Conservation (phyloP, 345 rosid species). For the Murraya koenigii region DNA sequence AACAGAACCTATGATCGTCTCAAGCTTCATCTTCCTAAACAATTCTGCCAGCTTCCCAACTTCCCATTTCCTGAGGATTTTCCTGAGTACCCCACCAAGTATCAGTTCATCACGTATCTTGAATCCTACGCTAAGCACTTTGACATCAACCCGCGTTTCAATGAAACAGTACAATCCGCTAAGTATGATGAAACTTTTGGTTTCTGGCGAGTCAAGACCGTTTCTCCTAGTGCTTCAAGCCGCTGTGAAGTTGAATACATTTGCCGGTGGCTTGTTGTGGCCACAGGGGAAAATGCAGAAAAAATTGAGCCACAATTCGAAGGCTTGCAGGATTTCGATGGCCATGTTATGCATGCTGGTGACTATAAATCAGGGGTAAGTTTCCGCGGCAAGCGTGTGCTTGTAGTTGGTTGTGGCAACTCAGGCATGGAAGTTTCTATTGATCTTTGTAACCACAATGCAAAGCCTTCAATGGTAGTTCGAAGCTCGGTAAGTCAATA, state of each 20-base stretch:
- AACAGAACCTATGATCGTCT: conserved; percentile 78
- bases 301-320: conserved; percentile 70
- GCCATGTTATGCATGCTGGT: conserved; percentile 61
- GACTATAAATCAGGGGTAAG: conserved; percentile 75
- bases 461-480: conserved; percentile 78
- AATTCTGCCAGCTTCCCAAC: conserved; percentile 66
- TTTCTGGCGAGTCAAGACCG: conserved; percentile 67
- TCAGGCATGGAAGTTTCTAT: conserved; percentile 93
- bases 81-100: conserved; percentile 77
- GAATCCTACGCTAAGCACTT: conserved; percentile 63
- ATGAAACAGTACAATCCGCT: conserved; percentile 72
- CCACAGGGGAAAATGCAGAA: conserved; percentile 93
- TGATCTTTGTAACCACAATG: conserved; percentile 72
- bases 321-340: conserved; percentile 59
- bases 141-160: conserved; percentile 57
- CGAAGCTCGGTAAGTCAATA: conserved; percentile 65
- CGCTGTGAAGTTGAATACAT: conserved; percentile 66
- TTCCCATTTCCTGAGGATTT: conserved; percentile 62
- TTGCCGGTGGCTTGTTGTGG: conserved; percentile 81
- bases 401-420: conserved; percentile 89
- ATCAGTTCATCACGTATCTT: conserved; percentile 69
- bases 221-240: conserved; percentile 29
- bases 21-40: conserved; percentile 86
- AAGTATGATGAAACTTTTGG: conserved; percentile 61
- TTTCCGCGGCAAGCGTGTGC: conserved; percentile 52